These are phyloP conservation scores for Hypoxylon fragiforme DNA, from an alignment of 495 filamentous ascomycete species.

Conservation along the genomic window DNA sequence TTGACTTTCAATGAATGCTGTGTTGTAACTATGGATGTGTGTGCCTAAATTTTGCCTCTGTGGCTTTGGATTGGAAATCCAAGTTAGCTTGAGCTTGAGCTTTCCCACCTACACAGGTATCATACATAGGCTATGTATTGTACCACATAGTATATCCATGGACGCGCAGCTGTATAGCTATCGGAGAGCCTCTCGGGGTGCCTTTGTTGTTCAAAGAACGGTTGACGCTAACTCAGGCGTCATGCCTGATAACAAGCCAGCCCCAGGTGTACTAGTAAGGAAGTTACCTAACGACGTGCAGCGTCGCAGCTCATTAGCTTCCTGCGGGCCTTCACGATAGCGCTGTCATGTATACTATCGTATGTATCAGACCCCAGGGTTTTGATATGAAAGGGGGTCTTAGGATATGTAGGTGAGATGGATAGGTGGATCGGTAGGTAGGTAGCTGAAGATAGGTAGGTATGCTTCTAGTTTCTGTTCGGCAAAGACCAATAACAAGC, in stretches of 20 bases:
- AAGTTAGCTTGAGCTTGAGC: slow-evolving; percentile 10
- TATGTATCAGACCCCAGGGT: background rate
- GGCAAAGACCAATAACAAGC: too few species aligned
- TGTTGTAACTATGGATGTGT: too few species aligned
- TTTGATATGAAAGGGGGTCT: too few species aligned
- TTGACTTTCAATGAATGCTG: too few species aligned
- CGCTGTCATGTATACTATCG: slow-evolving; percentile 9
- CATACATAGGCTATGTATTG: too few species aligned
- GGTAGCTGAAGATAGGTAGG: slow-evolving; percentile 10
- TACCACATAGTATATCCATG: too few species aligned
- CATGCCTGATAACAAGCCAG: slow-evolving; percentile 17
- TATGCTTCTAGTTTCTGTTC: too few species aligned
- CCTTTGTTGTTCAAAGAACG: slow-evolving; percentile 6
- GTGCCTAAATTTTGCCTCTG: slow-evolving; percentile 14
- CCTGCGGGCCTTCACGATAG: slow-evolving; percentile 1
- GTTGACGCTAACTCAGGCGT: slow-evolving; percentile 7
- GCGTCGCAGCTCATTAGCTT: slow-evolving; percentile 12
- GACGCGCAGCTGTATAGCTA: too few species aligned
- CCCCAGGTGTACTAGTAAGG: slow-evolving; percentile 9
- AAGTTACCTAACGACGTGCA: slow-evolving; percentile 15
- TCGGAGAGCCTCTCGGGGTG: too few species aligned
- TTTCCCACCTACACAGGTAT: too few species aligned
- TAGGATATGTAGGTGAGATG: too few species aligned
- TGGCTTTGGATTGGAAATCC: slow-evolving; percentile 16
- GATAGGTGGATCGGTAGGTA: too few species aligned